These are phyloP conservation scores for Amaranthus palmeri DNA, from an alignment of 148 eudicot species.

Conservation along the genomic window DNA sequence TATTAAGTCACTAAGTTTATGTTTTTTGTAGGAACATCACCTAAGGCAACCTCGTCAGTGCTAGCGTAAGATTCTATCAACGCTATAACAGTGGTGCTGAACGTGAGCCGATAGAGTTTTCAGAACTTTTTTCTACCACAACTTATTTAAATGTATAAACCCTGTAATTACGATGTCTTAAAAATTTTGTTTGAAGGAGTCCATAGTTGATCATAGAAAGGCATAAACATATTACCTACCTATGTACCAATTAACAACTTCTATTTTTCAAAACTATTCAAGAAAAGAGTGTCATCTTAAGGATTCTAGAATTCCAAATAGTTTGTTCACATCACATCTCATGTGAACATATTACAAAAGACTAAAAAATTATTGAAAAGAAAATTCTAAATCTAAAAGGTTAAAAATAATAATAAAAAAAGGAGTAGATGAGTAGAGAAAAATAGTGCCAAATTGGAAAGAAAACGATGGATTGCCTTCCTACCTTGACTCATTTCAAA, in stretches of 20 bases:
- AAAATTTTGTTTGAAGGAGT: background rate
- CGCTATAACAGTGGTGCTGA: too few species aligned
- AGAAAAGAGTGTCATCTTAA: background rate
- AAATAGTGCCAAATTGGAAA: background rate
- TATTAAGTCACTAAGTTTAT: too few species aligned
- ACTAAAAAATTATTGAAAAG: background rate
- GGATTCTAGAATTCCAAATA: background rate
- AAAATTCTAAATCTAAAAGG: background rate
- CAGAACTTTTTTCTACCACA: too few species aligned
- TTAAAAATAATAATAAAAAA: background rate
- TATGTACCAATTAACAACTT: background rate
- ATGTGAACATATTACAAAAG: background rate
- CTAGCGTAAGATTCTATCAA: too few species aligned
- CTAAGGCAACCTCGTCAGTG: too few species aligned
- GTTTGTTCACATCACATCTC: background rate
- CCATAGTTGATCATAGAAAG: background rate
- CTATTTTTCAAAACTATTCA: background rate
- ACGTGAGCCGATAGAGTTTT: too few species aligned
- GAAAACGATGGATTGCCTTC: conserved; percentile 16
- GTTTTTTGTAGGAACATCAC: too few species aligned
- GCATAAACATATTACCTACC: conserved; percentile 2
- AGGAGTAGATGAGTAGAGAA: background rate
- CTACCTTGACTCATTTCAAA: conserved; percentile 26
- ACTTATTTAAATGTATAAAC: too few species aligned
- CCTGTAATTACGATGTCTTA: too few species aligned